A percentile compares a stretch with the other conserved stretches of the same genome.
These are phyloP conservation scores for Colletotrichum musae DNA, from an alignment of 2,329 filamentous ascomycete species.

Conservation along the genomic window DNA sequence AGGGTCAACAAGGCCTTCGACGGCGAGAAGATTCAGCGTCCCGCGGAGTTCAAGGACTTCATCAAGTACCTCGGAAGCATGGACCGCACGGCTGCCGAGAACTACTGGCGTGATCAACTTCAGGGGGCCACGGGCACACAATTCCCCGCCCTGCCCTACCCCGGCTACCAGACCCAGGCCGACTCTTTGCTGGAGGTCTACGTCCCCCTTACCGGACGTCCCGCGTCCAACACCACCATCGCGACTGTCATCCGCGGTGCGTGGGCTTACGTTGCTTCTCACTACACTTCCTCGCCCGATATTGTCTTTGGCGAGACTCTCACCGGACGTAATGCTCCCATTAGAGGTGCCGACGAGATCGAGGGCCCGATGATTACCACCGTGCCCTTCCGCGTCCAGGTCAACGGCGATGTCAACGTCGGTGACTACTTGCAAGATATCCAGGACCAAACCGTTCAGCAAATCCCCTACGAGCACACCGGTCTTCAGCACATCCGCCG, in stretches of 20 bases:
- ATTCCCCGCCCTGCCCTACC: slow-evolving; percentile 63
- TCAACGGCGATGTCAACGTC: slow-evolving; percentile 59
- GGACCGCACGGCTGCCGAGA: slow-evolving; percentile 57
- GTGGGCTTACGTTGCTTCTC: slow-evolving; percentile 69
- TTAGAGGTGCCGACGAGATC: slow-evolving; percentile 66
- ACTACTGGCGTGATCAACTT: slow-evolving; percentile 63
- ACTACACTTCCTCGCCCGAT: slow-evolving; percentile 67
- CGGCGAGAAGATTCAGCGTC: slow-evolving; percentile 49
- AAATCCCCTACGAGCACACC: slow-evolving; percentile 76
- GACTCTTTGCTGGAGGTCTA: slow-evolving; percentile 69
- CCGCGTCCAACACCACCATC: slow-evolving; percentile 61
- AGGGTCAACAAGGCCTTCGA: slow-evolving; percentile 62
- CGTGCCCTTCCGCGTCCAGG: slow-evolving; percentile 66
- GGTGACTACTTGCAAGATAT: slow-evolving; percentile 68
- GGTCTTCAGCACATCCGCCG: slow-evolving; percentile 73
- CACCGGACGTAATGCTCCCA: slow-evolving; percentile 67
- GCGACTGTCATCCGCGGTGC: slow-evolving; percentile 72
- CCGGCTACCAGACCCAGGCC: slow-evolving; percentile 64
- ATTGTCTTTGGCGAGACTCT: slow-evolving; percentile 73
- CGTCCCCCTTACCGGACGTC: slow-evolving; percentile 54
- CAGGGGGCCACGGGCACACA: slow-evolving; percentile 60
- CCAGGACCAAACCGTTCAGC: slow-evolving; percentile 68
- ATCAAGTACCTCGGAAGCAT: slow-evolving; percentile 61
- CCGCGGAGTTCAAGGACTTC: slow-evolving; percentile 64
- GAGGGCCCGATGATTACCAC: slow-evolving; percentile 75